Evolutionary conservation across 2,329 filamentous ascomycete species (phyloP), one percentile per base, ranked within the genome.

Genomic region (Rosellinia necatrix): DNA sequence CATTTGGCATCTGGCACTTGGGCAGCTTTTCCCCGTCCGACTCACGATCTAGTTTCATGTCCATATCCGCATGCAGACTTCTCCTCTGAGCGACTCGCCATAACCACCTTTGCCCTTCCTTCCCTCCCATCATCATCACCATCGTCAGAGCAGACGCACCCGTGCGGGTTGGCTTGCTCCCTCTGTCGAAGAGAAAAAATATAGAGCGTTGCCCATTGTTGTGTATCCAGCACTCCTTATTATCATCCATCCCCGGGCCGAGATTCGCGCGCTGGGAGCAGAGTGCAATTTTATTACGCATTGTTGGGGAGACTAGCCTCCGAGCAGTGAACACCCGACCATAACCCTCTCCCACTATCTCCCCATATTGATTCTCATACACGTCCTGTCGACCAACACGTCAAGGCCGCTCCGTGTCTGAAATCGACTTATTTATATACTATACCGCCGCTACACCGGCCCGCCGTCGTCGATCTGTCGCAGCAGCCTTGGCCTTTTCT

Each of bases 281-380:
- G 56, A 56, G 51, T 50, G 42, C 52, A 59, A 49, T 59, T 63
- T 68, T 64, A 68, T 65, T 63, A 60, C 65, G 59, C 66, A 67
- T 66, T 64, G 59, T 60, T 59, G 53, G 58, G 53, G 49, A 48
- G 48, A 64, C 59, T 58, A 60, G 50, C 60, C 61, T 63, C 58
- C 47, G 47, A 60, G 46, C 54, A 38, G 52, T 48, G 43, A 54
- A 55, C 56, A 56, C 30, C 35, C 61, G 48, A 48, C 29, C 44
- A 34, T 49, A 50, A 34, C 41, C 41, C 42, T 55, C 51, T 52
- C 64, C 53, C 63, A 65, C 66, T 56, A 54, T 59, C 47, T 61
- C 58, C 61, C 56, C 58, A 60, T 61, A 68, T 68, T 63, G 55
- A 63, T 62, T 48, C 50, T 63, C 61, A 61, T 61, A 62, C 59